Evolutionary conservation across 192 early-diverging fungal genomes (phyloP).

Genomic region (Coemansia sp.): DNA sequence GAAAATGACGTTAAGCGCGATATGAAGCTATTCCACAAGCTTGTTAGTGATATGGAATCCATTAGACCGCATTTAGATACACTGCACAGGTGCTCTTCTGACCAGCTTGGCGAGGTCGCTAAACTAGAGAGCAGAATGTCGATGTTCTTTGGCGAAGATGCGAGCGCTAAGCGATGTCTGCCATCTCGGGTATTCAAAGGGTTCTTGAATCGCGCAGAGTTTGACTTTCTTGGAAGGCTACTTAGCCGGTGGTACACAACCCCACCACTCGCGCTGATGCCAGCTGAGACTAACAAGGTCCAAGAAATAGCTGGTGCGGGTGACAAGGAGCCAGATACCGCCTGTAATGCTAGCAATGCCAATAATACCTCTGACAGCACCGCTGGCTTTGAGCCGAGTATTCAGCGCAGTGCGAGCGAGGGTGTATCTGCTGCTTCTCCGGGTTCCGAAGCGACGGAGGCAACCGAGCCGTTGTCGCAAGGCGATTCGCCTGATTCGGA

Average conservation of each 20-base stretch:
- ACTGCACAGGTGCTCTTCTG: slow-evolving; percentile 28
- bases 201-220: slow-evolving; percentile 39
- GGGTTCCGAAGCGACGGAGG: slow-evolving; percentile 4
- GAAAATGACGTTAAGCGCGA: slow-evolving; percentile 39
- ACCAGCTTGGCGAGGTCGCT: slow-evolving; percentile 13
- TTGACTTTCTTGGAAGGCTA: slow-evolving; percentile 48
- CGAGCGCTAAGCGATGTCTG: slow-evolving; percentile 20
- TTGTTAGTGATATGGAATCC: slow-evolving; percentile 20
- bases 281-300: neutral
- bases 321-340: neutral
- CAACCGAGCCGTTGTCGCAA: neutral
- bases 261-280: slow-evolving; percentile 21
- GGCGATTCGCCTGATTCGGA: neutral
- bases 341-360: too few species aligned
- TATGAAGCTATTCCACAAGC: slow-evolving; percentile 7
- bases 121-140: slow-evolving; percentile 29
- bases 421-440: too few species aligned
- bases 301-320: neutral
- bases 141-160: slow-evolving; percentile 32
- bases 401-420: too few species aligned
- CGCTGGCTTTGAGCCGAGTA: too few species aligned
- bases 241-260: slow-evolving; percentile 34
- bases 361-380: too few species aligned
- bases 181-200: slow-evolving; percentile 28
- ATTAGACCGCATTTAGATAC: slow-evolving; percentile 25